Percentiles rank a stretch among this genome's conserved stretches.
Evolutionary conservation across 768 basidiomycete species (phyloP).

Genomic region (Tylopilus subfusipes): DNA sequence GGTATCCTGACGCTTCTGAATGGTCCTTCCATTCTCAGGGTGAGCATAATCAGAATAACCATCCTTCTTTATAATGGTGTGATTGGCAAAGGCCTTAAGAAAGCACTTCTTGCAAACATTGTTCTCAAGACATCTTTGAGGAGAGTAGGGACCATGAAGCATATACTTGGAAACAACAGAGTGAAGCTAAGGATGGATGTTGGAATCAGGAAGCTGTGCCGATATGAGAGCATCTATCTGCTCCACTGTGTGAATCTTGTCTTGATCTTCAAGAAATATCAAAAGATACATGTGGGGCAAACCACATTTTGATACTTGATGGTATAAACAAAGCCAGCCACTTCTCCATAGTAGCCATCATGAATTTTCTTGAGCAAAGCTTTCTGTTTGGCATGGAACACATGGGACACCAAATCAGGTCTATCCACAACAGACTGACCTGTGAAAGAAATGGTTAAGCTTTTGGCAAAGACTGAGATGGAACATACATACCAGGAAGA

Average conservation of each 20-base stretch:
- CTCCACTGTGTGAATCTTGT: neutral
- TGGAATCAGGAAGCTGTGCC: neutral
- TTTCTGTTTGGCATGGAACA: neutral
- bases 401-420: neutral
- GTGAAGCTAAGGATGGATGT: too few relatives aligned
- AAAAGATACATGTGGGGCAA: neutral
- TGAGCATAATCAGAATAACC: too few relatives aligned
- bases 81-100: too few relatives aligned
- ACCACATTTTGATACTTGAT: neutral
- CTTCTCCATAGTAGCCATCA: neutral
- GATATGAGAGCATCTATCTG: slow-evolving; percentile 4
- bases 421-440: neutral
- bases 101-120: too few relatives aligned
- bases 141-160: too few relatives aligned
- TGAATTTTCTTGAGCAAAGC: neutral
- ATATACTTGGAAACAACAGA: too few relatives aligned
- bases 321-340: neutral
- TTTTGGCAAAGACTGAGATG: too few relatives aligned
- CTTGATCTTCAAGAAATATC: neutral
- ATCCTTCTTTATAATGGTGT: too few relatives aligned
- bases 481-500: too few relatives aligned
- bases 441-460: neutral
- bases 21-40: too few relatives aligned
- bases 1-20: too few relatives aligned
- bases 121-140: too few relatives aligned